Evolutionary conservation across 2,329 filamentous ascomycete species (phyloP).

Genomic region (Thelonectria blattea): DNA sequence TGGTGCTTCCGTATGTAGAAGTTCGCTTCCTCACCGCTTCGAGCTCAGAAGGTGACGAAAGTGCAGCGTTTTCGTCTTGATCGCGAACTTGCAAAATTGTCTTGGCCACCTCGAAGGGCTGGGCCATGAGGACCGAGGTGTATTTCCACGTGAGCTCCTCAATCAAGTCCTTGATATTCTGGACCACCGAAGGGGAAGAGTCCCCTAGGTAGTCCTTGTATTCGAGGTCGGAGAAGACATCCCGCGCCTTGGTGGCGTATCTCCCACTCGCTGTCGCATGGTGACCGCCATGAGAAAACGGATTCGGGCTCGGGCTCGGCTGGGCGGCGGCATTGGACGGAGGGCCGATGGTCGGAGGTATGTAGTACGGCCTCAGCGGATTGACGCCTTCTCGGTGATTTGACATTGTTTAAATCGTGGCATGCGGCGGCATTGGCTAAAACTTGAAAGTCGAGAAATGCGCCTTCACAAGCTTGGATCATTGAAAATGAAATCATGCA

Average conservation of each 20-base stretch:
- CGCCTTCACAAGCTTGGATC: conserved; percentile 28
- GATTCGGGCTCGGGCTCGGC: conserved; percentile 50
- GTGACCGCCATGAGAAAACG: conserved; percentile 50
- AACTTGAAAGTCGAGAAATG: conserved; percentile 27
- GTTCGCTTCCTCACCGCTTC: conserved; percentile 38
- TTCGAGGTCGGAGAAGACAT: conserved; percentile 88
- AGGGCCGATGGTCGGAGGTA: conserved; percentile 63
- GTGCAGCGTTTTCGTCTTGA: conserved; percentile 56
- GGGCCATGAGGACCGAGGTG: conserved; percentile 83
- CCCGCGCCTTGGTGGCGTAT: conserved; percentile 68
- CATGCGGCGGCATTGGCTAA: conserved; percentile 37
- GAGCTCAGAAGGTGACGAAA: conserved; percentile 32
- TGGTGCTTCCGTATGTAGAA: conserved; percentile 43
- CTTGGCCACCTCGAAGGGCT: conserved; percentile 98
- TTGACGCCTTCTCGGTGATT: conserved; percentile 59
- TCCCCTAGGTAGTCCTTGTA: conserved; percentile 88
- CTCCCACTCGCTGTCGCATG: conserved; percentile 48
- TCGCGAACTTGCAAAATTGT: conserved; percentile 81
- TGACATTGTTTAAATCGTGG: conserved; percentile 48
- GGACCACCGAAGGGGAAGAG: conserved; percentile 74
- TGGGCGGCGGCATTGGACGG: conserved; percentile 43
- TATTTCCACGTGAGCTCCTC: conserved; percentile 94
- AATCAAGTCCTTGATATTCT: conserved; percentile 76
- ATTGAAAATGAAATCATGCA: conserved; percentile 44
- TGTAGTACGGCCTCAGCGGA: conserved; percentile 74